Evolutionary conservation across 2,329 filamentous ascomycete genomes (phyloP).

Genomic region (Neopestalotiopsis sp.): DNA sequence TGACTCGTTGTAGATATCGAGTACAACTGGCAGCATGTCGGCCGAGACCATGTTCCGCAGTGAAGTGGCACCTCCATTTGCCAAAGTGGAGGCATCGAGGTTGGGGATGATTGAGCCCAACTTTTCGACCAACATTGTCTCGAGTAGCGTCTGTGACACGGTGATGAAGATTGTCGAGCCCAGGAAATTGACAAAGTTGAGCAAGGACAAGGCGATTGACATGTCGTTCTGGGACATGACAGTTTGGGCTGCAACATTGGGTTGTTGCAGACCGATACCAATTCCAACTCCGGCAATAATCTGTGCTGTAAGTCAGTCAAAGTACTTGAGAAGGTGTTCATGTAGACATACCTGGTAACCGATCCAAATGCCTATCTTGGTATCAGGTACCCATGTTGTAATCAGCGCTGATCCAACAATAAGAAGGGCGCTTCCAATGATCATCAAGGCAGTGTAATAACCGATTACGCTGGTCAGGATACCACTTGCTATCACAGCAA

Average conservation of each 20-base stretch:
- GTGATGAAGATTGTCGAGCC: constrained; percentile 5
- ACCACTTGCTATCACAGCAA: constrained; percentile 1
- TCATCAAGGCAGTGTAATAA: constrained; percentile 5
- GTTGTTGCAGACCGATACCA: not conserved
- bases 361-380: not conserved
- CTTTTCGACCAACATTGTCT: not conserved
- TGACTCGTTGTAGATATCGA: constrained; percentile 1
- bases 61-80: not conserved
- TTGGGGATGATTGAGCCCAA: not conserved
- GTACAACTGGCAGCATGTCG: not conserved
- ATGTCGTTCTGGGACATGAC: constrained; percentile 1
- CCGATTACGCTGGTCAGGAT: not conserved
- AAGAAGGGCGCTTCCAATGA: constrained; percentile 3
- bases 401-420: not conserved
- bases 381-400: not conserved
- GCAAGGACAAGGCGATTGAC: not conserved
- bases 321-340: not conserved
- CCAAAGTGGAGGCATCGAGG: not conserved
- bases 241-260: constrained; percentile 9
- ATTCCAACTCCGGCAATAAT: not conserved
- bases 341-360: constrained; percentile 1
- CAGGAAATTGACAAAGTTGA: constrained; percentile 10
- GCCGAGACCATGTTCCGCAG: not conserved
- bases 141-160: not conserved
- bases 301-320: not conserved